Conservation (phyloP, 441 rosid species). For the Pelargonium exstipulatum region DNA sequence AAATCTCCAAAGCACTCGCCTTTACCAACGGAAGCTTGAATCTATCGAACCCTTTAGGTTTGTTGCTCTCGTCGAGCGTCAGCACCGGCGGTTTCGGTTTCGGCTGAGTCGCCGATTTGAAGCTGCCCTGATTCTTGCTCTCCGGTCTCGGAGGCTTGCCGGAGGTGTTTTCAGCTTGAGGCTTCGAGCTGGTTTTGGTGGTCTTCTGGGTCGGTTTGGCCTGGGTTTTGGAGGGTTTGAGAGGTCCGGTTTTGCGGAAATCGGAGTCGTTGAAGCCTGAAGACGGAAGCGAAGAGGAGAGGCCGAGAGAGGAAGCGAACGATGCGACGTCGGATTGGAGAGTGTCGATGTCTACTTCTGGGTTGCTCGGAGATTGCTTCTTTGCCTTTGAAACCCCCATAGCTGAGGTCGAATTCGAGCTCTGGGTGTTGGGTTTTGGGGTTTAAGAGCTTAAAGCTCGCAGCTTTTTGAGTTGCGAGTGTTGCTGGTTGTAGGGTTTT, state of each 20-base stretch:
- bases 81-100: slow-evolving; percentile 54
- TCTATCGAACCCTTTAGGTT: slow-evolving; percentile 33
- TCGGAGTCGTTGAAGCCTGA: slow-evolving; percentile 76
- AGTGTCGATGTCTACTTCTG: neutral
- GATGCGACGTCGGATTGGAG: slow-evolving; percentile 70
- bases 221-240: slow-evolving; percentile 14
- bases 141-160: slow-evolving; percentile 26
- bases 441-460: slow-evolving; percentile 1
- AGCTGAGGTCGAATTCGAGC: neutral
- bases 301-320: slow-evolving; percentile 69
- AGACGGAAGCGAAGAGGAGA: slow-evolving; percentile 45
- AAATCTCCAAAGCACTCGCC: slow-evolving; percentile 51
- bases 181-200: neutral
- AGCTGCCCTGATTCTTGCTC: slow-evolving; percentile 11
- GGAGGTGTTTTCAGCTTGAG: neutral
- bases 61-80: slow-evolving; percentile 36
- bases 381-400: slow-evolving; percentile 6
- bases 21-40: slow-evolving; percentile 63
- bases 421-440: neutral
- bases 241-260: slow-evolving; percentile 48
- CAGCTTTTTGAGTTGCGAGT: neutral
- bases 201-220: neutral
- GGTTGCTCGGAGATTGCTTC: neutral
- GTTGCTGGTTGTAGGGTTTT: neutral
- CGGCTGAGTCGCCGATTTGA: slow-evolving; percentile 9